Conservation (phyloP, 2,329 filamentous ascomycete genomes). For the Colletotrichum sp. region DNA sequence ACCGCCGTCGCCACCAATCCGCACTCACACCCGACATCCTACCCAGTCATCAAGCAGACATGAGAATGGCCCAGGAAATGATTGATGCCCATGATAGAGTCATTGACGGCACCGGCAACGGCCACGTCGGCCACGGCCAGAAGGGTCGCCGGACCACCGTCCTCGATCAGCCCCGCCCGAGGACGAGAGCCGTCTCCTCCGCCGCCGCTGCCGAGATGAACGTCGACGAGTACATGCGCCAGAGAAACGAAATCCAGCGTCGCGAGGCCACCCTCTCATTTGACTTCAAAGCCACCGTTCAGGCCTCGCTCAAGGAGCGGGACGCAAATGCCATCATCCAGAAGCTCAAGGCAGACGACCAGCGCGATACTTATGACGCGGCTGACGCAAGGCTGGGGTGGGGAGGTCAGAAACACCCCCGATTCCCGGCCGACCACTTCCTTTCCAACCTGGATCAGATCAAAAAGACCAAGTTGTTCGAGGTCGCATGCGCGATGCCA, state of each 20-base stretch:
- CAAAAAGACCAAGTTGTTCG: conserved; percentile 60
- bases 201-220: neutral
- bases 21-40: neutral
- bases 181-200: neutral
- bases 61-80: conserved; percentile 6
- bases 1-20: neutral
- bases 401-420: conserved; percentile 47
- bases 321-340: conserved; percentile 46
- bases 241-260: conserved; percentile 32
- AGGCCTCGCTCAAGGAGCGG: conserved; percentile 38
- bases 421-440: conserved; percentile 62
- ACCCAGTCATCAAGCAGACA: neutral
- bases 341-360: conserved; percentile 39
- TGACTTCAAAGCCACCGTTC: conserved; percentile 38
- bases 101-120: neutral
- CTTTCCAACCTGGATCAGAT: conserved; percentile 61
- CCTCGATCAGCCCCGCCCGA: neutral
- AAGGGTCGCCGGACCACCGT: neutral
- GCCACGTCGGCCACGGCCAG: neutral
- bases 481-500: conserved; percentile 64
- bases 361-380: conserved; percentile 37
- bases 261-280: conserved; percentile 44
- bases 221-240: conserved; percentile 32
- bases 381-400: conserved; percentile 38
- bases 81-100: conserved; percentile 21